Evolutionary conservation across 2,329 filamentous ascomycete species (phyloP), one percentile per base, ranked within the genome.

Genomic region (Fusarium redolens): DNA sequence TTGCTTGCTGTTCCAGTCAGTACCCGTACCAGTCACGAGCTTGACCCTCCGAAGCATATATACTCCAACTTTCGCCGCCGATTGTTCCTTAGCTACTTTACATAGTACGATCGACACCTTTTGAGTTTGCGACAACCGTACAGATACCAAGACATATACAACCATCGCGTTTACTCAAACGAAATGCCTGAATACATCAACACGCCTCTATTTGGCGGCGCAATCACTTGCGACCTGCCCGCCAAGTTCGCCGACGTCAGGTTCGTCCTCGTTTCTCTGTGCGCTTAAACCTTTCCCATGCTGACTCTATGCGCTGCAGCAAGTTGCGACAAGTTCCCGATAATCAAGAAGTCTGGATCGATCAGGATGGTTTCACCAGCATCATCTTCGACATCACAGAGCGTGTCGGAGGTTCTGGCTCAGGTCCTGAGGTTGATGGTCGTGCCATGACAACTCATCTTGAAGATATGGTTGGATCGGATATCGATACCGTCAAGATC

Each of bases 281-380:
- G 73, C 69, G 61, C 63, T 44, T 14, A 63, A 22, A 18, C 50
- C 50, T 35, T 55, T 33, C 48, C 60, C 13, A 37, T 69, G 31
- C 62, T 76, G 38, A 74, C 50, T 31, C 30, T 47, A n/a, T 38
- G 25, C 40, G n/a, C 41, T 50, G 30, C 69, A 94, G 92, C 83
- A 88, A 88, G 61, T 87, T 95, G 75, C 91, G 93, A 72, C 89
- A 94, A 83, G 90, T 95, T 9, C 93, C 93, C 56, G 92, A 96
- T 80, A 93, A 97, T 82, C 95, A 98, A 85, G 96, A 98, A 86
- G 92, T 98, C 75, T 97, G 91, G 84, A 92, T 98, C 78, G 94
- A 97, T 80, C 88, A 89, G 72, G 88, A 92, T 71, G 95, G 94
- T 55, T 95, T 95, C 81, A 94, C 93, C 6, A 95, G 90, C 83